Evolutionary conservation across 352 stramenopile species (phyloP).

Genomic region (Globisporangium emineosum): DNA sequence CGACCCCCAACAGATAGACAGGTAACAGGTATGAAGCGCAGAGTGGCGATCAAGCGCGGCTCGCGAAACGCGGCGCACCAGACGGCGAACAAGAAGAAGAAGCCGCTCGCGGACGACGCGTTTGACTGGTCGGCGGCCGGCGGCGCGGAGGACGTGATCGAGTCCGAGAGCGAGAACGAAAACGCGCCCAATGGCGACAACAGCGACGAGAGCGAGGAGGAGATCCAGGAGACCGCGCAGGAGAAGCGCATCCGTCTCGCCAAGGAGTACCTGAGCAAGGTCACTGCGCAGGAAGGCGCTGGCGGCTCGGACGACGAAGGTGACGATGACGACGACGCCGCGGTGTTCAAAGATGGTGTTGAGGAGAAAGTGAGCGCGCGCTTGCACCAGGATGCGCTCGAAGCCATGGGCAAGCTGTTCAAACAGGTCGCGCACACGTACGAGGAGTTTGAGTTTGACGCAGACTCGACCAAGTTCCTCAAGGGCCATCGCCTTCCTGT

Average conservation of each 20-base stretch:
- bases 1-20: not conserved
- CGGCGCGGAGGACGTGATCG: constrained; percentile 52
- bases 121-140: constrained; percentile 73
- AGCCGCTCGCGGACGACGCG: constrained; percentile 59
- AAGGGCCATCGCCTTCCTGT: constrained; percentile 77
- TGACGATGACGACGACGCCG: constrained; percentile 42
- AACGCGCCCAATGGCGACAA: constrained; percentile 23
- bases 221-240: constrained; percentile 79
- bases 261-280: constrained; percentile 86
- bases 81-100: constrained; percentile 59
- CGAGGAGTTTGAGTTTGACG: constrained; percentile 79
- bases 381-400: constrained; percentile 81
- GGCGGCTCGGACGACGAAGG: constrained; percentile 28
- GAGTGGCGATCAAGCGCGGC: constrained; percentile 50
- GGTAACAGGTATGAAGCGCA: constrained; percentile 20
- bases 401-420: constrained; percentile 87
- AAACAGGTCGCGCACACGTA: constrained; percentile 80
- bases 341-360: constrained; percentile 31
- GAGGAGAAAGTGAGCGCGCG: constrained; percentile 74
- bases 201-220: constrained; percentile 54
- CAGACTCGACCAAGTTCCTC: constrained; percentile 72
- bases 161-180: constrained; percentile 69
- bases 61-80: constrained; percentile 27
- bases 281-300: constrained; percentile 64
- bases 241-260: constrained; percentile 88